Percentiles rank a stretch among this genome's conserved stretches.
phyloP scores from a whole-genome alignment of 225 moss, liverwort and hornwort genomes.

The Neckera pumila region DNA sequence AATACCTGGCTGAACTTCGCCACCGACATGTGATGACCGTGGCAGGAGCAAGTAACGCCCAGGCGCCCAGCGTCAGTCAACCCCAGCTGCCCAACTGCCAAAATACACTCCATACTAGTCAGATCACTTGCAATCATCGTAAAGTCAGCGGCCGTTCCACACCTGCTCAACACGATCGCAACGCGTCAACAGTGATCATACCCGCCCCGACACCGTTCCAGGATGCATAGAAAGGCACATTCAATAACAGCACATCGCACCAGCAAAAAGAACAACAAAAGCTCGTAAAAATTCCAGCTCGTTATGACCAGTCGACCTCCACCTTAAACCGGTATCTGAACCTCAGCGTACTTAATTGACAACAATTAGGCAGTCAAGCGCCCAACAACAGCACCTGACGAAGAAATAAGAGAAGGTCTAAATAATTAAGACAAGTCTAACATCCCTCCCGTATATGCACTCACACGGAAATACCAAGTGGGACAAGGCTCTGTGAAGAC shows the following conservation, averaged over 20 bases:
- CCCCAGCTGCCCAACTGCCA: constrained; percentile 75
- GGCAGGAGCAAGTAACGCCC: constrained; percentile 82
- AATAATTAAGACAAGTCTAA: neutral
- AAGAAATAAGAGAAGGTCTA: neutral
- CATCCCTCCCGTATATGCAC: neutral
- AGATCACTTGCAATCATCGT: neutral
- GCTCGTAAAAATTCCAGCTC: neutral
- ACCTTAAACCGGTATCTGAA: neutral
- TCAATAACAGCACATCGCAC: neutral
- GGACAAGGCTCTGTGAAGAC: neutral
- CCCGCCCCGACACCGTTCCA: neutral
- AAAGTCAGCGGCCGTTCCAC: neutral
- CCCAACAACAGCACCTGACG: neutral
- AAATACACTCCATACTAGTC: constrained; percentile 21
- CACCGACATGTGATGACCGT: constrained; percentile 71
- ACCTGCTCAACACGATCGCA: neutral
- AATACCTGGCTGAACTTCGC: constrained; percentile 77
- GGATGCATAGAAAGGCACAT: neutral
- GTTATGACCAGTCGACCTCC: neutral
- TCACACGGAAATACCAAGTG: neutral
- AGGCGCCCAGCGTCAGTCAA: constrained; percentile 63
- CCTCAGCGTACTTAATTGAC: neutral
- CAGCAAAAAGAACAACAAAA: neutral
- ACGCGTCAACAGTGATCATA: neutral
- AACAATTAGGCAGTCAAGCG: neutral